phyloP scores from a whole-genome alignment of 23 red algal genomes.

The Chondrus crispus region DNA sequence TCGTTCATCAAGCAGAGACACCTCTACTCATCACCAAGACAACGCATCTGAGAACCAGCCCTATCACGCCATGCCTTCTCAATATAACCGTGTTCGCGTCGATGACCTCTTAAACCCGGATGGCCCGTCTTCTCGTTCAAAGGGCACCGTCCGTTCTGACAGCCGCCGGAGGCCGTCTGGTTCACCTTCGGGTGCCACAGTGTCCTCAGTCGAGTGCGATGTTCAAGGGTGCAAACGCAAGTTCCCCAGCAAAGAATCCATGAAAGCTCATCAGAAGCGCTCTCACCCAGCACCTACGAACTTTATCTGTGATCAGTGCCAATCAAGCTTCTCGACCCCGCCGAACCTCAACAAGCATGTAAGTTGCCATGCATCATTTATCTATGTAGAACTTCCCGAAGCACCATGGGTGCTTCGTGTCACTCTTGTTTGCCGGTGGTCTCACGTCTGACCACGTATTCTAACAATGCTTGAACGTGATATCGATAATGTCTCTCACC shows the following conservation, averaged over 20 bases:
- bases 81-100: constrained; percentile 1
- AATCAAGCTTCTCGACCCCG: constrained; percentile 26
- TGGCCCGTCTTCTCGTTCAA: neutral
- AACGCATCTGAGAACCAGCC: too few relatives aligned
- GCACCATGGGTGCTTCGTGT: too few relatives aligned
- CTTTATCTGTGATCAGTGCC: constrained; percentile 20
- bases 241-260: neutral
- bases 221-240: neutral
- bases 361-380: too few relatives aligned
- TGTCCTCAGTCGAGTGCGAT: neutral
- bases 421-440: too few relatives aligned
- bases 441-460: too few relatives aligned
- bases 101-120: constrained; percentile 27
- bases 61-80: neutral
- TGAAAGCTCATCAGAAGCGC: neutral
- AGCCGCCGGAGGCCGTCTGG: neutral
- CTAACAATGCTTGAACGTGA: too few relatives aligned
- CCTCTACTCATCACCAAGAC: too few relatives aligned
- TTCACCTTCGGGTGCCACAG: neutral
- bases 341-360: constrained; percentile 64
- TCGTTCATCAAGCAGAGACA: too few relatives aligned
- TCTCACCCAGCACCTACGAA: constrained; percentile 27
- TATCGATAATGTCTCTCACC: too few relatives aligned
- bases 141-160: neutral
- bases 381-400: too few relatives aligned